phyloP scores from a whole-genome alignment of 2,329 filamentous ascomycete species.

The Fusarium nodosum region DNA sequence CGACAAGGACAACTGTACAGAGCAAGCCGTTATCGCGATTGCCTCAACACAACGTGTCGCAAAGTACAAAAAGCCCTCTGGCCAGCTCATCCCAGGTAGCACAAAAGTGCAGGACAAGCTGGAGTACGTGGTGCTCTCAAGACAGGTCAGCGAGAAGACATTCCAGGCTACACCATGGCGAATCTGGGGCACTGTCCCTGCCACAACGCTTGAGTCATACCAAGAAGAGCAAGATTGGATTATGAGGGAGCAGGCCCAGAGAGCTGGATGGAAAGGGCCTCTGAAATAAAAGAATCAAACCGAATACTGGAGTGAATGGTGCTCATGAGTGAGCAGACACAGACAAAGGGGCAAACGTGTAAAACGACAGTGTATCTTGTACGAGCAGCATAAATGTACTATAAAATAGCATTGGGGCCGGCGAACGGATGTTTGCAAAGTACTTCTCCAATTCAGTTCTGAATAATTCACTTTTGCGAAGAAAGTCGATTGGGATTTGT shows the following conservation, averaged over 20 bases:
- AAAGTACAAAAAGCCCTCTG: slow-evolving; percentile 56
- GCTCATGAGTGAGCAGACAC: slow-evolving; percentile 5
- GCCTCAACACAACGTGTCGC: slow-evolving; percentile 67
- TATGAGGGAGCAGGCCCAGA: slow-evolving; percentile 52
- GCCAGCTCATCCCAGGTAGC: slow-evolving; percentile 60
- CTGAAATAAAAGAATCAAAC: slow-evolving; percentile 21
- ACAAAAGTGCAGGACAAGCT: slow-evolving; percentile 66
- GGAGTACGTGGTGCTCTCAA: slow-evolving; percentile 75
- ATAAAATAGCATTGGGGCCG: slow-evolving; percentile 48
- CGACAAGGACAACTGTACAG: slow-evolving; percentile 54
- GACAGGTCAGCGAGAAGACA: slow-evolving; percentile 60
- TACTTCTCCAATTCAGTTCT: slow-evolving; percentile 44
- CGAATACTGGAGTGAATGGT: not conserved
- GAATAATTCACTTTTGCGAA: slow-evolving; percentile 13
- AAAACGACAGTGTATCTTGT: slow-evolving; percentile 49
- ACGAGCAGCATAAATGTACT: slow-evolving; percentile 49
- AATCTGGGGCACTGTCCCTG: slow-evolving; percentile 73
- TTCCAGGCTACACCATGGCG: slow-evolving; percentile 68
- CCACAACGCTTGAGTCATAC: slow-evolving; percentile 63
- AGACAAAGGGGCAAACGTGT: slow-evolving; percentile 31
- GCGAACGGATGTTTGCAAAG: slow-evolving; percentile 41
- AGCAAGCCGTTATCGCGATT: slow-evolving; percentile 73
- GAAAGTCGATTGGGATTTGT: not conserved
- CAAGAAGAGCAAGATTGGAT: slow-evolving; percentile 55
- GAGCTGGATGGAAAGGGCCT: slow-evolving; percentile 52